Base-by-base conservation (phyloP, 805 yeast species). In the Metschnikowia henanensis region DNA sequence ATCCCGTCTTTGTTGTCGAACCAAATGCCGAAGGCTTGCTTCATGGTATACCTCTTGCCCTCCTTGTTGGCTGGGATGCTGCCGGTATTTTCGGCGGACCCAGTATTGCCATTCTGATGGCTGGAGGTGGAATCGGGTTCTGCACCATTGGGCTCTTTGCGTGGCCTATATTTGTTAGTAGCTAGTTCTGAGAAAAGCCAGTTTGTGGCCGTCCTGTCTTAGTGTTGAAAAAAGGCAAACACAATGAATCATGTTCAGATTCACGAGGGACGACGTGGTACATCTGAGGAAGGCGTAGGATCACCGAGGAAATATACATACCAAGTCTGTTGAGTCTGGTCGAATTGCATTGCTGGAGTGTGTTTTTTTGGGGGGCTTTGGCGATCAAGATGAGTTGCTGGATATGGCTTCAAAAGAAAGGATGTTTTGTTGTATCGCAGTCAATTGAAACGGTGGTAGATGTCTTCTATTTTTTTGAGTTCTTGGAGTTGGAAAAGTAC, bases 11-110 rank as follows among this genome's bases (percentile, higher is more conserved):
- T 57, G 45, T 57, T 63, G 17, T 66, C 62, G 29, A 68, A 59
- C 76, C 83, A 81, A 10, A 80, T 73, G 18, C 72, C 64, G 46
- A 81, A 70, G 50, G 82, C 72, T 51, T 81, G 80, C 22, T 73
- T 70, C 60, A 79, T 64, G 6, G 78, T 55, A 53, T 81, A 80
- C 21, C 63, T 62, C 45, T 64, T 63, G 26, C 80, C 70, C 13
- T 64, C 69, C 20, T 61, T 61, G 50, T 73, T 76, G 12, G 64
- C 56, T 4, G 72, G 72, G 33, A 72, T 57, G 41, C 56, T 43
- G 21, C 31, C 20, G 23, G 23, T 23, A 30, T 31, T 30, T 9
- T 46, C 53, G 22, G 39, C 22, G 26, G 33, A 38, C 19, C 30
- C 39, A 16, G 25, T 31, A 37, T 8, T 18, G 7, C 32, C 45